Conservation (phyloP, 345 rosid species). For the Durio zibethinus region DNA sequence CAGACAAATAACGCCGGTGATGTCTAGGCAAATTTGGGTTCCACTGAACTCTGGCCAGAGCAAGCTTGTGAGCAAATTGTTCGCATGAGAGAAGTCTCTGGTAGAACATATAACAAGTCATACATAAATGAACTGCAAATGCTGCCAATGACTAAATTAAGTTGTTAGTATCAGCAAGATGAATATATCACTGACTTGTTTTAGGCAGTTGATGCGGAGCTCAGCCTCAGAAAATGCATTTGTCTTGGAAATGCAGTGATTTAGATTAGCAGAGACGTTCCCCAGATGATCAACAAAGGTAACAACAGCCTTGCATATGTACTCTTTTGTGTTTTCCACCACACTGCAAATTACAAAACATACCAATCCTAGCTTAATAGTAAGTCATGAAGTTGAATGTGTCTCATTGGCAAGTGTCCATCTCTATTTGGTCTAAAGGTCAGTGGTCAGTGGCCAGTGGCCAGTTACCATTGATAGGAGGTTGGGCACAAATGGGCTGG, state of each 20-base stretch:
- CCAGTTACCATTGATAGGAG: not conserved
- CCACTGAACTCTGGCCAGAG: conserved; percentile 44
- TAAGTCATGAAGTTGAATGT: not conserved
- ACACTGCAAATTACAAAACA: conserved; percentile 30
- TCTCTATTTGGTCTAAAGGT: not conserved
- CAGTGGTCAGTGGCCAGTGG: not conserved
- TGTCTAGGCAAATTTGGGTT: conserved; percentile 34
- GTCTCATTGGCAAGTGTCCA: not conserved
- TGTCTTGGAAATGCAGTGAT: conserved; percentile 29
- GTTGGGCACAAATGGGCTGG: not conserved
- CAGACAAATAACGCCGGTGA: conserved; percentile 47
- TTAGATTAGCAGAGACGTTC: conserved; percentile 51
- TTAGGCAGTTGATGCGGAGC: conserved; percentile 46
- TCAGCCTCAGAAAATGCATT: conserved; percentile 42
- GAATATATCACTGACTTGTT: conserved; percentile 40
- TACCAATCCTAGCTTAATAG: not conserved
- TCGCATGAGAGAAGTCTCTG: conserved; percentile 52
- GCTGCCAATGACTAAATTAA: not conserved
- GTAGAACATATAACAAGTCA: not conserved
- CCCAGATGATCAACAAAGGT: conserved; percentile 71
- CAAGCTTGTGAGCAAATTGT: conserved; percentile 40
- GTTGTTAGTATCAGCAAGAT: not conserved
- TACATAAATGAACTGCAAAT: not conserved
- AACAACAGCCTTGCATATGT: conserved; percentile 56
- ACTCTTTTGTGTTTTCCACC: conserved; percentile 63